A percentile compares a stretch with the other conserved stretches of the same genome.
Conservation (phyloP, 768 basidiomycete species). For the Artomyces pyxidatus region DNA sequence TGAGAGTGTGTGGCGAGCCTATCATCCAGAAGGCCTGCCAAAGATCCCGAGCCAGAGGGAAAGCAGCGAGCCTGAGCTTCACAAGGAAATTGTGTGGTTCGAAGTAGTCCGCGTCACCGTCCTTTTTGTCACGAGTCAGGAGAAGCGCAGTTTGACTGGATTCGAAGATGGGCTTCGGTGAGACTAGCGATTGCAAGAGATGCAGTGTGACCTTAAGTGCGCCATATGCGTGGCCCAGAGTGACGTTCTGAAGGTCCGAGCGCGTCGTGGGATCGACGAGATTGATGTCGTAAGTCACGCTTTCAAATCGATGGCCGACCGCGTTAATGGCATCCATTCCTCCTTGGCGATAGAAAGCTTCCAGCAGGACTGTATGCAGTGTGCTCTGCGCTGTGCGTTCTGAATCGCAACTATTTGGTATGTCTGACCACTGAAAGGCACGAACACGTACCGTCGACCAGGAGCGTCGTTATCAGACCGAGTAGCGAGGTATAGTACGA, state of each 20-base stretch:
- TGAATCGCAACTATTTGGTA: conserved; percentile 24
- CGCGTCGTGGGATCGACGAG: too few species aligned
- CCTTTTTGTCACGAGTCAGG: conserved; percentile 68
- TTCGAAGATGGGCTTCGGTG: conserved; percentile 76
- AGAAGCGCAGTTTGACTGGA: conserved; percentile 74
- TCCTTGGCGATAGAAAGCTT: conserved; percentile 60
- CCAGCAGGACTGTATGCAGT: conserved; percentile 76
- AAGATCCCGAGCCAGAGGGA: conserved; percentile 58
- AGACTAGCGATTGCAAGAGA: conserved; percentile 66
- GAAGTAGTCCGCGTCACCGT: conserved; percentile 72
- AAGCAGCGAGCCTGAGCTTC: conserved; percentile 57
- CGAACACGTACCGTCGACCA: conserved; percentile 48
- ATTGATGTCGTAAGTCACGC: too few species aligned
- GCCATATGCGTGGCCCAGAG: conserved; percentile 66
- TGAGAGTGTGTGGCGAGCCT: conserved; percentile 64
- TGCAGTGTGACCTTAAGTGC: conserved; percentile 77
- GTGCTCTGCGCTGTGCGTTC: conserved; percentile 70
- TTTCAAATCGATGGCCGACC: conserved; percentile 47
- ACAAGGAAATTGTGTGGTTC: conserved; percentile 86
- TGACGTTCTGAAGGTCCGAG: too few species aligned
- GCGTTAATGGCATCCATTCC: conserved; percentile 64
- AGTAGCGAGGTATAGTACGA: conserved; percentile 50
- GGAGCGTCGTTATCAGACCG: conserved; percentile 39
- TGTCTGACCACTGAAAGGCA: background rate
- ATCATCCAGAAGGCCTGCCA: conserved; percentile 86